Conservation (phyloP, 2,329 filamentous ascomycete species). For the Dendryphion nanum region DNA sequence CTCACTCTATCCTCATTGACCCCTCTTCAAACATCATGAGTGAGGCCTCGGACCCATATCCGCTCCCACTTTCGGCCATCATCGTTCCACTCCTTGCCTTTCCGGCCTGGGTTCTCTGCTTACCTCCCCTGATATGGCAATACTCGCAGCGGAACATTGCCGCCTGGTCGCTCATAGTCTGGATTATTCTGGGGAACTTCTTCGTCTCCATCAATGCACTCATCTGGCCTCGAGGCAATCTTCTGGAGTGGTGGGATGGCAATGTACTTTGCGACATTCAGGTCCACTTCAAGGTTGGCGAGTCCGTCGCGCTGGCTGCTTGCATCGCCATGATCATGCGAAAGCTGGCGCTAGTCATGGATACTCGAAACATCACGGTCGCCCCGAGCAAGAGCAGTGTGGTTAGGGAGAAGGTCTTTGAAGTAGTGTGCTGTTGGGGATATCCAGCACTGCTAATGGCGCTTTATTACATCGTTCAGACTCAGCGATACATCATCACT, state of each 20-base stretch:
- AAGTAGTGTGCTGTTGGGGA: conserved; percentile 56
- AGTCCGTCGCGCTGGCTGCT: conserved; percentile 53
- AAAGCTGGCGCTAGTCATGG: conserved; percentile 59
- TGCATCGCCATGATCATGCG: conserved; percentile 59
- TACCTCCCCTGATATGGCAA: conserved; percentile 61
- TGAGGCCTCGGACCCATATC: conserved; percentile 6
- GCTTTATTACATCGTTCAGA: conserved; percentile 60
- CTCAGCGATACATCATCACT: conserved; percentile 57
- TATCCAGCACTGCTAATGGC: conserved; percentile 56
- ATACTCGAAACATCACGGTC: conserved; percentile 56
- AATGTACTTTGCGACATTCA: conserved; percentile 64
- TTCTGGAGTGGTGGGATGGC: conserved; percentile 57
- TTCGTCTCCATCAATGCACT: conserved; percentile 61
- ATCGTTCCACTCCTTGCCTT: conserved; percentile 51
- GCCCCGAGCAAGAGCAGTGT: conserved; percentile 50
- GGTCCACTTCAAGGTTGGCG: conserved; percentile 56
- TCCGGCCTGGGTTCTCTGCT: conserved; percentile 52
- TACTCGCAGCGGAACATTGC: conserved; percentile 60
- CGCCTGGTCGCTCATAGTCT: conserved; percentile 56
- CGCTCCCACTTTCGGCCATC: conserved; percentile 36
- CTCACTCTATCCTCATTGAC: no score
- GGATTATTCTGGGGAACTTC: conserved; percentile 57
- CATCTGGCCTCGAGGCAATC: conserved; percentile 62
- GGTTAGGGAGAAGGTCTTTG: conserved; percentile 48
- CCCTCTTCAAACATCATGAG: no score